Evolutionary conservation across 1,284 basidiomycete species (phyloP).

Genomic region (Irpex rosettiformis): DNA sequence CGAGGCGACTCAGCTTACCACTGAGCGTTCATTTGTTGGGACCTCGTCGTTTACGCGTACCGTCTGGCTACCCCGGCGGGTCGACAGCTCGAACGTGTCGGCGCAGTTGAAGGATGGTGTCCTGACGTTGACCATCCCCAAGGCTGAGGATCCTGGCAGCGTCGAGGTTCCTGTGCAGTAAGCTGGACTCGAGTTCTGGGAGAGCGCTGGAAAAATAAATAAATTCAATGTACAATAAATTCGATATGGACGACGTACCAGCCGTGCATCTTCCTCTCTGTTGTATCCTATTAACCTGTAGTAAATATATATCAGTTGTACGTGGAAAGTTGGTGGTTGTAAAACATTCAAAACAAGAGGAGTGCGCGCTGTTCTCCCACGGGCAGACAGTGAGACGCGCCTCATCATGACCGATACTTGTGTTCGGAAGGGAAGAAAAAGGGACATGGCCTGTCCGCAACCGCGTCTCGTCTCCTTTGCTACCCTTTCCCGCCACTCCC

Average conservation of each 20-base stretch:
- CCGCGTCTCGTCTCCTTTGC: slow-evolving; percentile 18
- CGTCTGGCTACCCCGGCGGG: slow-evolving; percentile 62
- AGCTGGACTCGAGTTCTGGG: slow-evolving; percentile 4
- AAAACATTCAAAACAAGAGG: neutral
- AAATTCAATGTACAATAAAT: neutral
- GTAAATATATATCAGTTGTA: neutral
- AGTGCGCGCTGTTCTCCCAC: slow-evolving; percentile 9
- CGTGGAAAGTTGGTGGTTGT: neutral
- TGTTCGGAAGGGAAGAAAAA: slow-evolving; percentile 17
- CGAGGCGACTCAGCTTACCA: slow-evolving; percentile 41
- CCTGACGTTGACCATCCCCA: slow-evolving; percentile 59
- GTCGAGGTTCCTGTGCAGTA: slow-evolving; percentile 35
- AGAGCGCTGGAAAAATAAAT: neutral
- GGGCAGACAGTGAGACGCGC: slow-evolving; percentile 17
- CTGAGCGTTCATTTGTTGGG: slow-evolving; percentile 55
- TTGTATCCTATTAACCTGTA: neutral
- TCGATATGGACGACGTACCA: neutral
- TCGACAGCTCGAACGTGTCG: slow-evolving; percentile 54
- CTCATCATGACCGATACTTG: slow-evolving; percentile 17
- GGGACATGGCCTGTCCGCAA: slow-evolving; percentile 10
- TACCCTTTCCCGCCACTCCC: slow-evolving; percentile 13
- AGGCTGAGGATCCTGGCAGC: slow-evolving; percentile 53
- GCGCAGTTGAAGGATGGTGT: slow-evolving; percentile 71
- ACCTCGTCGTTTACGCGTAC: slow-evolving; percentile 61
- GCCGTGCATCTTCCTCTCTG: neutral